Evolutionary conservation across 2,329 filamentous ascomycete genomes (phyloP).

Genomic region (Ploettnerulaceae sp.): DNA sequence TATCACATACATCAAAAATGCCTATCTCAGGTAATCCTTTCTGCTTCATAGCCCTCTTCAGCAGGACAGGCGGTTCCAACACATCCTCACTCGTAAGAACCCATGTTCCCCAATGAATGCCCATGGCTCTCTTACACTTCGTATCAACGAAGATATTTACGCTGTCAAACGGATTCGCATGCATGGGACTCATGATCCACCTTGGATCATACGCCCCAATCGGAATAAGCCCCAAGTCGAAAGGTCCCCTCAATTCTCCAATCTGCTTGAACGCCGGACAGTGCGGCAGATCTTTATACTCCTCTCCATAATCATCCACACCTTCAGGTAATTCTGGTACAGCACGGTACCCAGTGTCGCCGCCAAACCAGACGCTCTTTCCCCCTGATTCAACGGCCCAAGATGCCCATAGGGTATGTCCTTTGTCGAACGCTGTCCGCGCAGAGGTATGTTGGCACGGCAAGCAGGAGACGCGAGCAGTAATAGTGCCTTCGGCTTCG

Average conservation of each 20-base stretch:
- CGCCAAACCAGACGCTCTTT: constrained; percentile 80
- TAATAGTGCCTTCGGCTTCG: constrained; percentile 47
- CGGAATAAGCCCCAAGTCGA: constrained; percentile 87
- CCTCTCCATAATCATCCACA: constrained; percentile 66
- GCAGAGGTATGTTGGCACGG: constrained; percentile 81
- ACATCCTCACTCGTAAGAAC: constrained; percentile 72
- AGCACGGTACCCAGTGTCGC: constrained; percentile 84
- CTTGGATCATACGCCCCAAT: constrained; percentile 84
- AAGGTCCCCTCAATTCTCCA: constrained; percentile 73
- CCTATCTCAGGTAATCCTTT: constrained; percentile 65
- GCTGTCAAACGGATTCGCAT: constrained; percentile 80
- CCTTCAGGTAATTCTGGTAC: constrained; percentile 60
- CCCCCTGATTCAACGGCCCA: constrained; percentile 73
- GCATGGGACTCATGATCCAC: constrained; percentile 70
- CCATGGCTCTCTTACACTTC: constrained; percentile 70
- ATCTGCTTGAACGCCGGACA: constrained; percentile 86
- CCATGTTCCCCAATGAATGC: constrained; percentile 93
- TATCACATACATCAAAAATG: constrained; percentile 75
- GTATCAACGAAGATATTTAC: constrained; percentile 89
- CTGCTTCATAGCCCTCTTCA: constrained; percentile 66
- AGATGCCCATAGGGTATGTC: constrained; percentile 78
- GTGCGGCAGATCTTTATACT: constrained; percentile 60
- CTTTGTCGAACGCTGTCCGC: constrained; percentile 59
- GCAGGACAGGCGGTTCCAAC: constrained; percentile 69
- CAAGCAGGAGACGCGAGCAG: constrained; percentile 69